Percentiles rank a stretch among this genome's conserved stretches.
These are phyloP conservation scores for Alnus rubra DNA, from an alignment of 306 rosid species.

Conservation along the genomic window DNA sequence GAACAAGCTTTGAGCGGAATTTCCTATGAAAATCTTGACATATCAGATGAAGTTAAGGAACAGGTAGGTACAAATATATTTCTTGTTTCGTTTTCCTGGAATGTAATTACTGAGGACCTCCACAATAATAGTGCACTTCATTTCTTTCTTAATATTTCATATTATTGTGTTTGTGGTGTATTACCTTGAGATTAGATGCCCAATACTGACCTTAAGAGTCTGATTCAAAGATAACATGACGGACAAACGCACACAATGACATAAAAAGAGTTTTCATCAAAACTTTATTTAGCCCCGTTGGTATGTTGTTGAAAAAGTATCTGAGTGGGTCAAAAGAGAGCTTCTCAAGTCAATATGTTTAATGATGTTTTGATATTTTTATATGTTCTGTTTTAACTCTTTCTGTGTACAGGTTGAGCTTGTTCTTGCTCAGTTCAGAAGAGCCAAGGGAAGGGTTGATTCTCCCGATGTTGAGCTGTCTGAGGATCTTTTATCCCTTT, in stretches of 20 bases:
- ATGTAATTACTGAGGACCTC: neutral
- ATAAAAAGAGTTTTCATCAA: neutral
- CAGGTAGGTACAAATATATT: constrained; percentile 57
- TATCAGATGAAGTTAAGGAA: constrained; percentile 97
- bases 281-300: neutral
- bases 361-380: constrained; percentile 2
- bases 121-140: neutral
- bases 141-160: neutral
- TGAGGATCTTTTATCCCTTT: constrained; percentile 65
- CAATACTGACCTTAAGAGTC: neutral
- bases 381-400: constrained; percentile 20
- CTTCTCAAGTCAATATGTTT: neutral
- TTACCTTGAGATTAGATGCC: constrained; percentile 1
- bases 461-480: constrained; percentile 65
- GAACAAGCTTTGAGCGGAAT: constrained; percentile 73
- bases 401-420: constrained; percentile 74
- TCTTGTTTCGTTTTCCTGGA: constrained; percentile 12
- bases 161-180: neutral
- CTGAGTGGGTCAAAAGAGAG: constrained; percentile 4
- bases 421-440: constrained; percentile 88
- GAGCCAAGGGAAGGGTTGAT: constrained; percentile 88
- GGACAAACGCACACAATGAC: too few relatives aligned
- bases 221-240: neutral
- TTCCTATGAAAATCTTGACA: constrained; percentile 75
- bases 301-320: neutral